phyloP scores from a whole-genome alignment of 192 early-diverging fungal species.

The Coemansia sp. region DNA sequence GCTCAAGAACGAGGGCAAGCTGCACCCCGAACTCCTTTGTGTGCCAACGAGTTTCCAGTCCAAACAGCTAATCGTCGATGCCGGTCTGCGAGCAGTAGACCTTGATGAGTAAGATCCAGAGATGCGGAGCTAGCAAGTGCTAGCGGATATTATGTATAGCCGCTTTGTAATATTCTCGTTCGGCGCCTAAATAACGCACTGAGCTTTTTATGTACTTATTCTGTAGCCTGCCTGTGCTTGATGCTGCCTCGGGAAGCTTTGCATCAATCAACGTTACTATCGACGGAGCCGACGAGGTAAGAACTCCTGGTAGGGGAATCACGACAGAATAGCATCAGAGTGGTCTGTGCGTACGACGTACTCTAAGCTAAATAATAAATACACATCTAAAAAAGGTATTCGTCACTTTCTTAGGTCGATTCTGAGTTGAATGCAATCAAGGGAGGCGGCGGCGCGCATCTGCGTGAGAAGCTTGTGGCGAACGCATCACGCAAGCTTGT shows the following conservation, averaged over 20 bases:
- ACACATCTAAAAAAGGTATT: not conserved
- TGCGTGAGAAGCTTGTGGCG: slow-evolving; percentile 93
- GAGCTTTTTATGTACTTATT: not conserved
- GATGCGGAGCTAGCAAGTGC: not conserved
- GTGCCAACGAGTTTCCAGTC: slow-evolving; percentile 94
- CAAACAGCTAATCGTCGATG: slow-evolving; percentile 75
- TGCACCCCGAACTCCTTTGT: slow-evolving; percentile 68
- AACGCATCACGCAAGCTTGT: slow-evolving; percentile 77
- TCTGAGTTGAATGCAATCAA: slow-evolving; percentile 88
- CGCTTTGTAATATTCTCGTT: not conserved
- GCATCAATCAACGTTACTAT: slow-evolving; percentile 75
- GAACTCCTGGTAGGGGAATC: too few species aligned
- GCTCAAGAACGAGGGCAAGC: slow-evolving; percentile 55
- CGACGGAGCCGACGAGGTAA: slow-evolving; percentile 85
- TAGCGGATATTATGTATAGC: too few species aligned
- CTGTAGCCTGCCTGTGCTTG: slow-evolving; percentile 63
- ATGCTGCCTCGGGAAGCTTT: slow-evolving; percentile 14
- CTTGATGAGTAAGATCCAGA: slow-evolving; percentile 65
- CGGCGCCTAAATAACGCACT: slow-evolving; percentile 1
- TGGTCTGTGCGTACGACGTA: not conserved
- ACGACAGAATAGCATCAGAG: not conserved
- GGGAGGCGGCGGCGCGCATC: slow-evolving; percentile 90
- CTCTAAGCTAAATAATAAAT: too few species aligned
- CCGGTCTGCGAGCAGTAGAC: slow-evolving; percentile 74
- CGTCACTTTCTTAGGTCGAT: slow-evolving; percentile 61